Evolutionary conservation across 768 basidiomycete species (phyloP).

Genomic region (Suillus bovinus): DNA sequence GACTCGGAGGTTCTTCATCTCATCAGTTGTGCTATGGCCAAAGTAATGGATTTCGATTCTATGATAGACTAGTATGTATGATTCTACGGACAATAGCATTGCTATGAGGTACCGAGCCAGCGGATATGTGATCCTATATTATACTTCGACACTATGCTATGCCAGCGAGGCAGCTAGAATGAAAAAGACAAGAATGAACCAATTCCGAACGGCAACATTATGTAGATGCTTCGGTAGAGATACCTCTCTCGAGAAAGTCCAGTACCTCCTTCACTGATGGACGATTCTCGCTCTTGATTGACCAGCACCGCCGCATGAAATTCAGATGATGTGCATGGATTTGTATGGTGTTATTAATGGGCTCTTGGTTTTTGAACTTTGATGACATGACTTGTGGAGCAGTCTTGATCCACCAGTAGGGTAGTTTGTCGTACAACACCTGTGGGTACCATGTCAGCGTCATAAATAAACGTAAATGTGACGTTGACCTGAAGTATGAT

Average conservation of each 20-base stretch:
- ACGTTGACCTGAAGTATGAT: conserved; percentile 25
- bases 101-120: not conserved
- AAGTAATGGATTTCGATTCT: not conserved
- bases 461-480: conserved; percentile 25
- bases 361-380: conserved; percentile 18
- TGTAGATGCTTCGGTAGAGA: not conserved
- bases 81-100: not conserved
- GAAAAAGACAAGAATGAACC: not conserved
- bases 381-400: conserved; percentile 26
- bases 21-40: not conserved
- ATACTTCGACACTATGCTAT: not conserved
- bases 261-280: conserved; percentile 7
- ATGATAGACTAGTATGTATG: not conserved
- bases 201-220: not conserved
- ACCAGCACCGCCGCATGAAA: conserved; percentile 44
- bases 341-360: conserved; percentile 16
- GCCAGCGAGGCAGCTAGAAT: not conserved
- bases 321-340: conserved; percentile 42
- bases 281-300: conserved; percentile 13
- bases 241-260: conserved; percentile 3
- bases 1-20: not conserved
- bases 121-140: not conserved
- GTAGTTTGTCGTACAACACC: conserved; percentile 25
- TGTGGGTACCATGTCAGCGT: conserved; percentile 2
- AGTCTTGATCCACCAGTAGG: conserved; percentile 24